These are phyloP conservation scores for Darksidea phi DNA, from an alignment of 495 filamentous ascomycete genomes.

Conservation along the genomic window DNA sequence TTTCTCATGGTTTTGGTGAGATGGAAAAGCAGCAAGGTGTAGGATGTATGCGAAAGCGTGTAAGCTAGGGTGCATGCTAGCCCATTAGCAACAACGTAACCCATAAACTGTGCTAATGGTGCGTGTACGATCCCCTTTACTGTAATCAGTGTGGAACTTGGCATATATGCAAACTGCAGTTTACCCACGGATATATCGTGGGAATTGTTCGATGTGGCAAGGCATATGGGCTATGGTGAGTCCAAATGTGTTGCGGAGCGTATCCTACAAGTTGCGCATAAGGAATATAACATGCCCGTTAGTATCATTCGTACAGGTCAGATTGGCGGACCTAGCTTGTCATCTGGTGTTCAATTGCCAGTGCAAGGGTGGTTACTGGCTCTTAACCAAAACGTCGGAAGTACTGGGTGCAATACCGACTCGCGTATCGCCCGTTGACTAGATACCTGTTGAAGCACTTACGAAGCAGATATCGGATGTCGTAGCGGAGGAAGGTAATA, in stretches of 20 bases:
- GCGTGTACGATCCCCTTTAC: no score
- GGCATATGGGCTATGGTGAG: conserved; percentile 19
- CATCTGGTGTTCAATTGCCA: neutral
- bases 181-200: no score
- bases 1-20: no score
- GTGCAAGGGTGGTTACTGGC: conserved; percentile 2
- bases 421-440: conserved; percentile 10
- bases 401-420: neutral
- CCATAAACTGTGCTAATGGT: no score
- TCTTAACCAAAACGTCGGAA: neutral
- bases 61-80: no score
- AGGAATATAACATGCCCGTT: neutral
- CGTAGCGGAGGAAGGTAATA: neutral
- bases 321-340: conserved; percentile 9
- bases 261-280: neutral
- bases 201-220: conserved; percentile 7
- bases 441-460: conserved; percentile 25
- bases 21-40: no score
- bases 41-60: no score
- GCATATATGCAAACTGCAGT: no score
- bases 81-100: no score
- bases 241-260: conserved; percentile 25
- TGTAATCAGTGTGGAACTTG: no score
- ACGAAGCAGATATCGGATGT: neutral
- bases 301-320: conserved; percentile 11